Evolutionary conservation across 2,329 filamentous ascomycete species (phyloP), one percentile per base, ranked within the genome.

Genomic region (Furcasterigmium sp.): DNA sequence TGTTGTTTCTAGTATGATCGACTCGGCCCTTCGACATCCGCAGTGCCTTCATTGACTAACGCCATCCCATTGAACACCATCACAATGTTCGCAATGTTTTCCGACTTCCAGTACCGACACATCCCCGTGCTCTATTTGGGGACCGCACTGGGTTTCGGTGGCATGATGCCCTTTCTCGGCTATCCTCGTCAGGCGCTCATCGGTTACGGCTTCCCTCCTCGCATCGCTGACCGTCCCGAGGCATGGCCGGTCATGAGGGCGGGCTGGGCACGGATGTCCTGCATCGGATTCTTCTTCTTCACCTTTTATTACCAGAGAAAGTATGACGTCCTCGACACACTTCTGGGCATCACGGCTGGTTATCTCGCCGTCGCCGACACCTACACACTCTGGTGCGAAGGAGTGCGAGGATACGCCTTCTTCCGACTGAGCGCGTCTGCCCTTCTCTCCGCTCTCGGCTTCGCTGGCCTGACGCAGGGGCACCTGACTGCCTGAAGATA

Each of bases 241-340:
- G 45, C 46, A 21, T 49, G 43, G 47, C 8, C 43, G 25, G 46
- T 47, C 18, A 47, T 46, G 48, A 45, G 47, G 37, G 48, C 41
- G n/a, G 49, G 48, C 13, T 43, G 51, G 18, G 49, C 48, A n/a
- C 51, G 52, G 36, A 53, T 45, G 25, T 43, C 48, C 19, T 47
- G 25, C 34, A 47, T 53, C 2, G 46, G 49, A 34, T 45, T 53
- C n/a, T 43, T 53, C 39, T 50, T 52, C 43, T 49, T 50, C 29
- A 32, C 47, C 30, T 54, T 52, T 44, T 53, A 52, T 36, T 15
- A 20, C 25, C 45, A 46, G 26, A 46, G 47, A 37, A 43, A 46
- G 28, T 53, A 47, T 30, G 52, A 53, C 30, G 43, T 52, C 3
- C 48, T 49, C 18, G 52, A 54, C 37, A 47, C 36, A 10, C 48